Evolutionary conservation across 75 land plant genomes (phyloP).

Genomic region (Chamaecyparis obtusa): DNA sequence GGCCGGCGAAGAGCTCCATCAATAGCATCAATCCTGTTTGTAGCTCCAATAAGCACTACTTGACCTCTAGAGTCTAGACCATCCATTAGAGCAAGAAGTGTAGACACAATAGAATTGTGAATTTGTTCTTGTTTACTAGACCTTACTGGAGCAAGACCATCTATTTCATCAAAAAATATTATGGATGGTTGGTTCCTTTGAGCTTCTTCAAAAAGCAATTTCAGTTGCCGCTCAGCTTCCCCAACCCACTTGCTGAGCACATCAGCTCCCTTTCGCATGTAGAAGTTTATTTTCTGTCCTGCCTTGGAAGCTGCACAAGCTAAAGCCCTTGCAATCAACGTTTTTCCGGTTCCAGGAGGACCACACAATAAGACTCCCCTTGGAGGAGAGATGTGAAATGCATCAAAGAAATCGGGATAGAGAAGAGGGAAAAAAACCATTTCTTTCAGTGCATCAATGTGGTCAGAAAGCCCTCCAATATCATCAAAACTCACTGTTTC

Average conservation of each 20-base stretch:
- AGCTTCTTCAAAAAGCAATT: too few relatives aligned
- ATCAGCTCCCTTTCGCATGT: slow-evolving; percentile 99
- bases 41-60: slow-evolving; percentile 97
- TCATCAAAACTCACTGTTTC: too few relatives aligned
- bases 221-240: too few relatives aligned
- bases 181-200: too few relatives aligned
- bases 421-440: slow-evolving; percentile 74
- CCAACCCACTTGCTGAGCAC: slow-evolving; percentile 19
- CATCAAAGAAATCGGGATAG: slow-evolving; percentile 34
- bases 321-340: slow-evolving; percentile 32
- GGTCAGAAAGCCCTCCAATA: too few relatives aligned
- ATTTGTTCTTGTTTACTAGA: too few relatives aligned
- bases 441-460: slow-evolving; percentile 42
- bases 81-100: too few relatives aligned
- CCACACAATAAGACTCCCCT: slow-evolving; percentile 17
- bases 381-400: slow-evolving; percentile 28
- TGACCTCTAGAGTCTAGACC: slow-evolving; percentile 39
- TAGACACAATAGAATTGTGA: too few relatives aligned
- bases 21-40: slow-evolving; percentile 96
- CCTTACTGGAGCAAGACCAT: too few relatives aligned
- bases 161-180: too few relatives aligned
- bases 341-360: slow-evolving; percentile 39
- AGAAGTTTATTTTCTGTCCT: slow-evolving; percentile 97
- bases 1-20: slow-evolving; percentile 34
- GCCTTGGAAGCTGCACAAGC: slow-evolving; percentile 96